Conservation (phyloP, 495 filamentous ascomycete genomes). For the Immersiella caudata region DNA sequence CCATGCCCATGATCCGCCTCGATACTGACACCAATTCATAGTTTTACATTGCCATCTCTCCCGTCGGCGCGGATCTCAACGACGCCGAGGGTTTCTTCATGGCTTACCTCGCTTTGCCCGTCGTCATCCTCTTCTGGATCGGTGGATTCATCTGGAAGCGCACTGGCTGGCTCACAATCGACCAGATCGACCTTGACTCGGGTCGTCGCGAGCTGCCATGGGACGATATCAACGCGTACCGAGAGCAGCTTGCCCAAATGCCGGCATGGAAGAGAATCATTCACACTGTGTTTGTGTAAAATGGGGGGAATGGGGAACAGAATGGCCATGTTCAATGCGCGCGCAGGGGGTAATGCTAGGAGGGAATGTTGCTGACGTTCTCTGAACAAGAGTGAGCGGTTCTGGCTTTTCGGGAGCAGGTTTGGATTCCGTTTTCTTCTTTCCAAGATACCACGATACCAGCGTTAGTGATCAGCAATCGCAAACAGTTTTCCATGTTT, state of each 20-base stretch:
- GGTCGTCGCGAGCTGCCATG: conserved; percentile 62
- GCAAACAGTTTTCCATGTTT: too few relatives aligned
- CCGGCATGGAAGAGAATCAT: conserved; percentile 55
- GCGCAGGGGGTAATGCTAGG: neutral
- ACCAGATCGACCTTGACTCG: conserved; percentile 65
- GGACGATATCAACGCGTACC: conserved; percentile 55
- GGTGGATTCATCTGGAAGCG: conserved; percentile 64
- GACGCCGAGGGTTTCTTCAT: conserved; percentile 70
- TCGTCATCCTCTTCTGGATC: conserved; percentile 79
- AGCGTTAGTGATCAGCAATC: neutral
- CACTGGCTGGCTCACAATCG: conserved; percentile 53
- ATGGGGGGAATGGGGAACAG: neutral
- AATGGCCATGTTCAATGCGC: neutral
- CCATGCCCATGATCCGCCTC: neutral
- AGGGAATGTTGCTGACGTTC: neutral
- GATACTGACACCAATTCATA: conserved; percentile 20
- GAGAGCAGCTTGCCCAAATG: conserved; percentile 46
- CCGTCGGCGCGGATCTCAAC: conserved; percentile 46
- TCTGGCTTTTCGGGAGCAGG: neutral
- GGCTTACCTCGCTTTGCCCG: conserved; percentile 78
- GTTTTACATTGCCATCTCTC: conserved; percentile 57
- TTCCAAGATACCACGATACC: conserved; percentile 9
- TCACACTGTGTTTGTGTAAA: conserved; percentile 51
- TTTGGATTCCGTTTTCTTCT: neutral
- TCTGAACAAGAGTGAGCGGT: neutral